A percentile compares a stretch with the other conserved stretches of the same genome.
Evolutionary conservation across 2,329 filamentous ascomycete species (phyloP).

Genomic region (Coleophoma crateriformis): DNA sequence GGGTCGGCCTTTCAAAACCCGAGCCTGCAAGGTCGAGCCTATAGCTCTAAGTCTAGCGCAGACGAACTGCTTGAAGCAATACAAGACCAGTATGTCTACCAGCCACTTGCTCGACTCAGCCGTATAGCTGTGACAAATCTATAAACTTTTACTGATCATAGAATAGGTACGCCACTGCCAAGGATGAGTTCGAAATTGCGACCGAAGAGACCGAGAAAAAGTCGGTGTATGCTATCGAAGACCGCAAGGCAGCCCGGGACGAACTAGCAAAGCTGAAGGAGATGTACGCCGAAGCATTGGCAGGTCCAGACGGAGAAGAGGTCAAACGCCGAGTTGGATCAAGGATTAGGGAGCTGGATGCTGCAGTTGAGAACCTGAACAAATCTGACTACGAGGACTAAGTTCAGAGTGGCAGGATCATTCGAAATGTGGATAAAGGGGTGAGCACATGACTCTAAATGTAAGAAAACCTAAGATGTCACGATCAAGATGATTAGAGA

Average conservation of each 20-base stretch:
- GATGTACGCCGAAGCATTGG: conserved; percentile 24
- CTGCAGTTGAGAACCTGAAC: conserved; percentile 36
- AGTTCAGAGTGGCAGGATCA: background rate
- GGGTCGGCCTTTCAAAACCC: background rate
- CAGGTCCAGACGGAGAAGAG: conserved; percentile 32
- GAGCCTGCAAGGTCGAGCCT: background rate
- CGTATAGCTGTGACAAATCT: background rate
- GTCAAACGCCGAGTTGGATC: conserved; percentile 36
- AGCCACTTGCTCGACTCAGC: background rate
- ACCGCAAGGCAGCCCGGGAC: conserved; percentile 38
- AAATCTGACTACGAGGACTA: conserved; percentile 30
- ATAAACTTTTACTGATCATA: background rate
- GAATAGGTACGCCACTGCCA: conserved; percentile 31
- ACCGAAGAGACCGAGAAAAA: conserved; percentile 37
- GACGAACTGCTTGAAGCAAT: conserved; percentile 19
- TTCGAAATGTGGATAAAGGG: background rate
- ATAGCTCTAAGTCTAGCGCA: conserved; percentile 11
- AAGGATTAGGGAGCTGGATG: conserved; percentile 38
- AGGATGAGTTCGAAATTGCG: conserved; percentile 43
- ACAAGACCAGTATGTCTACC: conserved; percentile 15
- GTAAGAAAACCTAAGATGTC: too few relatives aligned
- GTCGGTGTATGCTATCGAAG: conserved; percentile 38
- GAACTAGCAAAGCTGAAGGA: conserved; percentile 32
- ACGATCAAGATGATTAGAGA: too few relatives aligned
- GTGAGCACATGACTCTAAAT: too few relatives aligned